phyloP scores from a whole-genome alignment of 1,284 basidiomycete species.

The Lentinus polychrous region DNA sequence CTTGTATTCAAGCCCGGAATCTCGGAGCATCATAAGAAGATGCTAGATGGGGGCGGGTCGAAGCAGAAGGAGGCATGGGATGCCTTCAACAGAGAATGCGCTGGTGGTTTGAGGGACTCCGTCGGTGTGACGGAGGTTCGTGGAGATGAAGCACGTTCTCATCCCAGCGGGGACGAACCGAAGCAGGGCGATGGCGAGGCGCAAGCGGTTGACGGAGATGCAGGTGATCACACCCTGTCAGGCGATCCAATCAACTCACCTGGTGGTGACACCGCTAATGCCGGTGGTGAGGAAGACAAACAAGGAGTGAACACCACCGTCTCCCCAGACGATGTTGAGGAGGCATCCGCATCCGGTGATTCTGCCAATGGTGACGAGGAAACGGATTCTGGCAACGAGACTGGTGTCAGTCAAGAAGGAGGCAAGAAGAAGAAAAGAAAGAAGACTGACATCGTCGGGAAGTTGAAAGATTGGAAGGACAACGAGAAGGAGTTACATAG shows the following conservation, averaged over 20 bases:
- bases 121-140: constrained; percentile 18
- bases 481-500: constrained; percentile 37
- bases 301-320: constrained; percentile 21
- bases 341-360: constrained; percentile 32
- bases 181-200: constrained; percentile 5
- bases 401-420: constrained; percentile 3
- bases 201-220: constrained; percentile 4
- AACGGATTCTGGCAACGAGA: constrained; percentile 28
- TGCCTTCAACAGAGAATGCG: constrained; percentile 27
- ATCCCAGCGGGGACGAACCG: constrained; percentile 10
- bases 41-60: constrained; percentile 21
- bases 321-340: constrained; percentile 35
- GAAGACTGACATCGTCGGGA: constrained; percentile 26
- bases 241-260: constrained; percentile 10
- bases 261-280: constrained; percentile 11
- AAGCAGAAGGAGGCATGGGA: constrained; percentile 26
- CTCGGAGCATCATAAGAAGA: constrained; percentile 32
- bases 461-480: constrained; percentile 29
- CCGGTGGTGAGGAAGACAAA: constrained; percentile 11
- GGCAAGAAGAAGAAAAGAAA: constrained; percentile 21
- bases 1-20: constrained; percentile 25
- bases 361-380: constrained; percentile 20
- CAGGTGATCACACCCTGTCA: constrained; percentile 9
- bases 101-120: constrained; percentile 33
- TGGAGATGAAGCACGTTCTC: not conserved